Percentiles rank a stretch among this genome's conserved stretches.
Evolutionary conservation across 139 green algal species (phyloP).

Genomic region (Bryopsis sp.): DNA sequence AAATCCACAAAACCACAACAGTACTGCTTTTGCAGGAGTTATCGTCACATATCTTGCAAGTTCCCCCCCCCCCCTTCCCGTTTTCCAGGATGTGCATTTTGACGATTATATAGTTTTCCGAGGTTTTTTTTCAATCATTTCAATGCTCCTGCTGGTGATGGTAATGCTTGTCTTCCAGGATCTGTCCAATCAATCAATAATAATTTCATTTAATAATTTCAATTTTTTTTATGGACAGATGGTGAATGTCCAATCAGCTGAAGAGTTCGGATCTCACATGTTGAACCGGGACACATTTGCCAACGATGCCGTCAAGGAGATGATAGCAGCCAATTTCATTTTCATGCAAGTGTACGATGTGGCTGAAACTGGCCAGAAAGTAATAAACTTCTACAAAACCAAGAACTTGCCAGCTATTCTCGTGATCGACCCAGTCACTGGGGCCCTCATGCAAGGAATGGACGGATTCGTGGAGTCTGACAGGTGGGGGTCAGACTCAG

Average conservation of each 20-base stretch:
- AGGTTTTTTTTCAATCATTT: too few species aligned
- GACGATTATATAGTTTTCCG: too few species aligned
- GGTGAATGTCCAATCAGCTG: conserved; percentile 18
- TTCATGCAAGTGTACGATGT: conserved; percentile 13
- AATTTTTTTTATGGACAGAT: conserved; percentile 11
- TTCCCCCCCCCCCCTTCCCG: too few species aligned
- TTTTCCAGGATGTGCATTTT: too few species aligned
- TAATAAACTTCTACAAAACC: conserved; percentile 11
- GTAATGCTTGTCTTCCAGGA: background rate
- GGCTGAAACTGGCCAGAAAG: background rate
- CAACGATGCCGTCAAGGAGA: conserved; percentile 19
- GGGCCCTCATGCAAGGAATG: conserved; percentile 6
- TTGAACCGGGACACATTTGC: conserved; percentile 19
- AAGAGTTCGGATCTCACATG: conserved; percentile 17
- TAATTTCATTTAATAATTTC: too few species aligned
- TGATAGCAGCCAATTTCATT: conserved; percentile 21
- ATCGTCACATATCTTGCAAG: too few species aligned
- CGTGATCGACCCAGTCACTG: conserved; percentile 19
- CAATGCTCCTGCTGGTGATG: background rate
- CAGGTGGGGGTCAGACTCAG: background rate
- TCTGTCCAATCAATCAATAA: too few species aligned
- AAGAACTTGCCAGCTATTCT: conserved; percentile 4
- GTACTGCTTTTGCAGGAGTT: too few species aligned
- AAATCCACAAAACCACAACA: too few species aligned
- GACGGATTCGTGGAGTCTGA: conserved; percentile 11